A percentile compares a stretch with the other conserved stretches of the same genome.
Conservation (phyloP, 441 rosid genomes). For the Erodium texanum region DNA sequence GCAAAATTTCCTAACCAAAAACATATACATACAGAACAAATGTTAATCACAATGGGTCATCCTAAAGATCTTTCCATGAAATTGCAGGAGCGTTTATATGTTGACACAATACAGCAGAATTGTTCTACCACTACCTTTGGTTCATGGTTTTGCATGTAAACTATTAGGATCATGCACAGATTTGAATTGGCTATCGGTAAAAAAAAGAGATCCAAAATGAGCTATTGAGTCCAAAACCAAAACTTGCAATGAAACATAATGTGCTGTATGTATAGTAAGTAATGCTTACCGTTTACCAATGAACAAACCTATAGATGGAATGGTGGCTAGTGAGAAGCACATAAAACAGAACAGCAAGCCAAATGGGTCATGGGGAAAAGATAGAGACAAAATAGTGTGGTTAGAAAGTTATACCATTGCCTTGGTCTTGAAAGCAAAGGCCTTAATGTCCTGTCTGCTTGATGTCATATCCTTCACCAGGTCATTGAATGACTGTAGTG, state of each 20-base stretch:
- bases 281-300: background rate
- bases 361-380: background rate
- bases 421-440: slow-evolving; percentile 71
- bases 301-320: background rate
- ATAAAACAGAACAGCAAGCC: background rate
- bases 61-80: background rate
- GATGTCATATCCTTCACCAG: slow-evolving; percentile 61
- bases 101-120: background rate
- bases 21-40: background rate
- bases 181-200: background rate
- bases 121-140: background rate
- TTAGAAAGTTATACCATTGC: slow-evolving; percentile 44
- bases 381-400: background rate
- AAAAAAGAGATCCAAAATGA: background rate
- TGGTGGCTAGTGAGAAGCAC: background rate
- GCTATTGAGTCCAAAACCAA: background rate
- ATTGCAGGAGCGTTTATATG: background rate
- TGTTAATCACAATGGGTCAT: background rate
- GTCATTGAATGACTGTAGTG: slow-evolving; percentile 57
- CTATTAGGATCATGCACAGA: background rate
- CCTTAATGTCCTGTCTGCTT: slow-evolving; percentile 51
- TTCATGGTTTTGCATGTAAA: background rate
- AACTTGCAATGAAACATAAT: background rate
- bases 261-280: background rate
- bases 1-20: too few relatives aligned